A percentile compares a stretch with the other conserved stretches of the same genome.
Evolutionary conservation across 2,329 filamentous ascomycete species (phyloP).

Genomic region (Geoglossum cookeanum): DNA sequence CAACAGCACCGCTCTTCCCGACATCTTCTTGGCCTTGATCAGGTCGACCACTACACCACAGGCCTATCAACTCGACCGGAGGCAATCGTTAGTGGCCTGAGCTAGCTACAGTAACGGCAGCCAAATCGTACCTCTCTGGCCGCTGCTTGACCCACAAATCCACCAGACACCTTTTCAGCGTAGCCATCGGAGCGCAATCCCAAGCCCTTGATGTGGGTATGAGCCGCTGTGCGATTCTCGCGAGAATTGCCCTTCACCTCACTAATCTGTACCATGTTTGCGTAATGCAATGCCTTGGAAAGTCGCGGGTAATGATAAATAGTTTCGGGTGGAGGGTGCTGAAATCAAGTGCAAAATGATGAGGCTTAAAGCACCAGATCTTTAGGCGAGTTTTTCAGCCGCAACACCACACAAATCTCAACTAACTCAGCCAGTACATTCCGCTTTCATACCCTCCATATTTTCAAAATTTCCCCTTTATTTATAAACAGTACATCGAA

Average conservation of each 20-base stretch:
- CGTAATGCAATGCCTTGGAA: not conserved
- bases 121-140: constrained; percentile 57
- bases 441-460: not conserved
- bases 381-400: not conserved
- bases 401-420: not conserved
- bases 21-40: constrained; percentile 94
- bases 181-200: constrained; percentile 72
- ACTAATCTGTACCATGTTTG: constrained; percentile 68
- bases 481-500: not conserved
- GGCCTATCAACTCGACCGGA: constrained; percentile 35
- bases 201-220: constrained; percentile 94
- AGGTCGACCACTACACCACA: constrained; percentile 92
- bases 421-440: not conserved
- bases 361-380: not conserved
- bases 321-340: not conserved
- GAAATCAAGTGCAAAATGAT: not conserved
- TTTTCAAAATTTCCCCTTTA: not conserved
- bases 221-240: constrained; percentile 88
- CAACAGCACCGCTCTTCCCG: constrained; percentile 77
- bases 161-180: constrained; percentile 58
- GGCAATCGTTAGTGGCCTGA: not conserved
- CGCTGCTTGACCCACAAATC: constrained; percentile 75
- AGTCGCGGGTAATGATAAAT: not conserved
- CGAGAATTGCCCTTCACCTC: constrained; percentile 88
- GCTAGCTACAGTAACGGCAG: not conserved